Evolutionary conservation across 768 basidiomycete genomes (phyloP).

Genomic region (Collybia sp.): DNA sequence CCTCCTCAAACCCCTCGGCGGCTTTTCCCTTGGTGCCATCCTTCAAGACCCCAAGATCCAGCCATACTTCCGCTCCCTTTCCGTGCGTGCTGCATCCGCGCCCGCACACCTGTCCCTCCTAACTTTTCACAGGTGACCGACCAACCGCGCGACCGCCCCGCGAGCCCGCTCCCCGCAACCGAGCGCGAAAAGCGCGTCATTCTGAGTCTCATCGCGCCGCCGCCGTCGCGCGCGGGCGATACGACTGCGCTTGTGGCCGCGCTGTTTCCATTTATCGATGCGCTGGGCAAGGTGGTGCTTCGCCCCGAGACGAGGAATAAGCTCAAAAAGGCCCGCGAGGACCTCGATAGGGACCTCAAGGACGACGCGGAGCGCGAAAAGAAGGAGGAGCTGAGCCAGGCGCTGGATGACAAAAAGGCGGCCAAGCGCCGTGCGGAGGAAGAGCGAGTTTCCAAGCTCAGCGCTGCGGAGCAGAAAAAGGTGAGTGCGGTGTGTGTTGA

Average conservation of each 20-base stretch:
- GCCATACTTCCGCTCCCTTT: slow-evolving; percentile 81
- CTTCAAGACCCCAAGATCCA: slow-evolving; percentile 61
- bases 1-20: slow-evolving; percentile 53
- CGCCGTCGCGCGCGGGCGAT: slow-evolving; percentile 38
- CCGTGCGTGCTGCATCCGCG: slow-evolving; percentile 42
- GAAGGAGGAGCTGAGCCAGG: slow-evolving; percentile 63
- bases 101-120: slow-evolving; percentile 2
- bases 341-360: slow-evolving; percentile 62
- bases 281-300: slow-evolving; percentile 50
- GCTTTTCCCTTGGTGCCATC: slow-evolving; percentile 46
- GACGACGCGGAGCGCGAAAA: slow-evolving; percentile 64
- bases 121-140: slow-evolving; percentile 61
- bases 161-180: slow-evolving; percentile 38
- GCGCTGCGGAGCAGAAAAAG: slow-evolving; percentile 81
- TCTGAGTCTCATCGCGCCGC: slow-evolving; percentile 57
- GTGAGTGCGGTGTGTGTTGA: slow-evolving; percentile 24
- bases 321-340: slow-evolving; percentile 69
- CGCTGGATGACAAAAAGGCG: slow-evolving; percentile 62
- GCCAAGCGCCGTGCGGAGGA: slow-evolving; percentile 73
- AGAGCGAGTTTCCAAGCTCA: slow-evolving; percentile 67
- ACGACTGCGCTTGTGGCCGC: slow-evolving; percentile 60
- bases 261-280: slow-evolving; percentile 73
- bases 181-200: slow-evolving; percentile 71
- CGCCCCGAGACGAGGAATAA: slow-evolving; percentile 83
- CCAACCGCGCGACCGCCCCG: slow-evolving; percentile 73